Base-by-base conservation (phyloP, 2,329 filamentous ascomycete species). In the Tricladium varicosporioides region DNA sequence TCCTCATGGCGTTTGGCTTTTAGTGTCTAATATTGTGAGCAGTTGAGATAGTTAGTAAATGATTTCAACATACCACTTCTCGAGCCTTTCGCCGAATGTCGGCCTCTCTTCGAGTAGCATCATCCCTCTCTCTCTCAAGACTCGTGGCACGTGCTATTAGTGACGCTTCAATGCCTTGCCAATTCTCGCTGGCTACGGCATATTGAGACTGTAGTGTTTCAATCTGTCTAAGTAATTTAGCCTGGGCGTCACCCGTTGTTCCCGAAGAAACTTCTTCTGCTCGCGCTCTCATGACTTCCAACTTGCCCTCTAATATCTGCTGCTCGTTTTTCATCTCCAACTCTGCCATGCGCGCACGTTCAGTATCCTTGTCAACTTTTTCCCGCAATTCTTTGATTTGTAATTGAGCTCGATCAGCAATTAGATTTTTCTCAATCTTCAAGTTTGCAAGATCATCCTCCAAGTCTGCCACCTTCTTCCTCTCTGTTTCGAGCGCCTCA, bases 141-240 rank as follows among this genome's bases (percentile, higher is more conserved):
- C 78, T 87, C 3, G 86, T 81, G 10, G 94, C 81, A 56, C 92
- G 84, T 18, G 90, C 85, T 51, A 93, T 82, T 32, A 99, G 75
- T 2, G 90, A 95, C 9, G 89, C 84, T 72, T 99, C 93, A 60
- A 99, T 95, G 0, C 92, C 91, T 70, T 97, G 92, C 94, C 95
- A 99, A 67, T 99, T 99, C 69, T 96, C 91, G 64, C 91, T 94
- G 1, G 94, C 94, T 54, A 95, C 86, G 0, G 92, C 86, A 73
- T 99, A 96, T 71, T 99, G 95, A 5, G 90, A 94, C 73, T 99
- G 94, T 40, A 99, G 76, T 0, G 91, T 97, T 75, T 99, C 94
- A 53, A 99, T 89, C 73, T 99, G 95, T 43, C 94, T 86, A 45
- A 97, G 78, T 43, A 97, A 79, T 72, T 97, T 97, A 45, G 89